phyloP scores from a whole-genome alignment of 208 protist species.

The Wallacemonas sp. region DNA sequence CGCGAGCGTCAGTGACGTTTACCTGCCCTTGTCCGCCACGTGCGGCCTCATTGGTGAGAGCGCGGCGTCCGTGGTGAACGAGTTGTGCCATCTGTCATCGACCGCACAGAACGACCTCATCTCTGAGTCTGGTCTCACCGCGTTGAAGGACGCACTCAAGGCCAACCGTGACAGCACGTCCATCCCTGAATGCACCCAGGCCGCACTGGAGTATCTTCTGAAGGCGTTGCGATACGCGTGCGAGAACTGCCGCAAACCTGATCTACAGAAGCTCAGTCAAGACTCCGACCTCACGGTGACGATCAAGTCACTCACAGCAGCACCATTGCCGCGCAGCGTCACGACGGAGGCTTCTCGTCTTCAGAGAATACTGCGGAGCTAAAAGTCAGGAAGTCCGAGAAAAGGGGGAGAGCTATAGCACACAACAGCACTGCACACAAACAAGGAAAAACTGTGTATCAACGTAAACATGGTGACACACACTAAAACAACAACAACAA shows the following conservation, averaged over 20 bases:
- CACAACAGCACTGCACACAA: too few relatives aligned
- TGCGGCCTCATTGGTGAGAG: conserved; percentile 35
- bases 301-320: conserved; percentile 14
- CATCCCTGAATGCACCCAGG: conserved; percentile 21
- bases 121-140: conserved; percentile 25
- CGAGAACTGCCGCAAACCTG: conserved; percentile 23
- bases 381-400: not conserved
- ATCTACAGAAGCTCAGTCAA: conserved; percentile 16
- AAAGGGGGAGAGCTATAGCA: not conserved
- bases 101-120: conserved; percentile 44
- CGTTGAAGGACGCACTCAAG: conserved; percentile 28
- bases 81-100: conserved; percentile 41
- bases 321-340: conserved; percentile 22
- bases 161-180: conserved; percentile 17
- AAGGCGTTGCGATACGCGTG: conserved; percentile 42
- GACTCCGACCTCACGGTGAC: conserved; percentile 21
- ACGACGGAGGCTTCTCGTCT: conserved; percentile 30
- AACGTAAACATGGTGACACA: too few relatives aligned
- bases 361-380: not conserved
- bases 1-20: conserved; percentile 36
- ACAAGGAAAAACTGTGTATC: conserved; percentile 21
- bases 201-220: conserved; percentile 44
- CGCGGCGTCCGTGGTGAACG: conserved; percentile 47
- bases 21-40: conserved; percentile 52
- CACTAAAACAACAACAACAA: too few relatives aligned